Base-by-base conservation (phyloP, 2,329 filamentous ascomycete genomes). In the Xylariales sp. region DNA sequence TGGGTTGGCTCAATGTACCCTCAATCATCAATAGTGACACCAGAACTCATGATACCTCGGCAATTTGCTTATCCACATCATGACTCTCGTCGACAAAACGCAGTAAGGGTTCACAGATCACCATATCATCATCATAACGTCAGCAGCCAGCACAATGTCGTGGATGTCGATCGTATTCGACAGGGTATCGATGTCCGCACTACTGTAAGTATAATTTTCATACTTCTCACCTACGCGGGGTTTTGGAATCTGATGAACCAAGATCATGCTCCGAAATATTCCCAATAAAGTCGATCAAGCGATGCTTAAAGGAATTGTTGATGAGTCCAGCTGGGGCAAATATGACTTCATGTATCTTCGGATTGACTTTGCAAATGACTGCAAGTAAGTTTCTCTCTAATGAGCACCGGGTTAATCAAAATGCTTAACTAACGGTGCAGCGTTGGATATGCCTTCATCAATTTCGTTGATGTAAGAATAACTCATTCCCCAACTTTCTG, bases 391-490 rank as follows among this genome's bases (percentile, higher is more conserved):
- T 23, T 17, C 31, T 12, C 21, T n/a, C 18, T n/a, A n/a, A n/a
- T n/a, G n/a, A n/a, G n/a, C n/a, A n/a, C n/a, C n/a, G n/a, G n/a
- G n/a, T n/a, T n/a, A n/a, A n/a, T n/a, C n/a, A n/a, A n/a, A n/a
- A n/a, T n/a, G n/a, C n/a, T n/a, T n/a, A n/a, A n/a, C n/a, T n/a
- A n/a, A n/a, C n/a, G n/a, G n/a, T n/a, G n/a, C 37, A 95, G 89
- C 57, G 91, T 97, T 41, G 93, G 93, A 31, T 97, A 97, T 61
- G 91, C 89, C 0, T 98, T 97, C 63, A 88, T 98, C 66, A 96
- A 98, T 62, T 96, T 97, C 51, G 77, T 82, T 29, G 81, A 89
- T 58, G 83, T 86, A 61, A 76, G 82, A 54, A 15, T 25, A 5
- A 18, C 7, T 18, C 19, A 4, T 19, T 29, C 8, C 13, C 18